Base-by-base conservation (phyloP, 305 asterid genomes). In the Andrographis paniculata region DNA sequence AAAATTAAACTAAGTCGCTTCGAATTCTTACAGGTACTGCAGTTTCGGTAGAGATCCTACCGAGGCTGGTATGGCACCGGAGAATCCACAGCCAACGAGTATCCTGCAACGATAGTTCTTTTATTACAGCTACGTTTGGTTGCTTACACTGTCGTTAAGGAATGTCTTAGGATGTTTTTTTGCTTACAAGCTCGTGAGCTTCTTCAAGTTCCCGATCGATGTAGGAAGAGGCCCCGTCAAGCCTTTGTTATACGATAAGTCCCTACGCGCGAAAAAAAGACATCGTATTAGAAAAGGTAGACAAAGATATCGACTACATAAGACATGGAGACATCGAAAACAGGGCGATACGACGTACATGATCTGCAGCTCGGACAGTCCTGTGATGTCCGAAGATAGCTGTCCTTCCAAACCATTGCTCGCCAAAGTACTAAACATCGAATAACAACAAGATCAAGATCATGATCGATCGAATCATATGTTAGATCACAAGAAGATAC, bases 71-170 rank as follows among this genome's bases (percentile, higher is more conserved):
- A 88, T 72, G 15, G 14, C 59, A 62, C 95, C 87, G 24, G 77
- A 68, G 68, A 88, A 88, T 52, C 85, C 71, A 65, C 97, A 88
- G 17, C 97, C 95, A 20, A 77, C 74, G 4, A 88, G 78, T 37
- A 71, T 67, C 58, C 97, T 88, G 95, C 45, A 58, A 72, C 56
- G 42, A 42, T 58, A 5, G 14, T 18, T 17, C 19, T 51, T 53
- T 17, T 1, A 31, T n/a, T 3, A 17, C 44, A 13, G 6, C 0
- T 13, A 37, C 5, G 8, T 1, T 37, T 3, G 17, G 6, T 14
- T 24, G 33, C 36, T 60, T 47, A 50, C 48, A 58, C 53, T 31
- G 33, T 17, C 45, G 46, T 28, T 24, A 14, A 28, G 22, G 17
- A 27, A 16, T 44, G 19, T 42, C 17, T 9, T 22, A 18, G 2